A percentile compares a stretch with the other conserved stretches of the same genome.
phyloP scores from a whole-genome alignment of 805 yeast species.

The Grigorovia jiainica region DNA sequence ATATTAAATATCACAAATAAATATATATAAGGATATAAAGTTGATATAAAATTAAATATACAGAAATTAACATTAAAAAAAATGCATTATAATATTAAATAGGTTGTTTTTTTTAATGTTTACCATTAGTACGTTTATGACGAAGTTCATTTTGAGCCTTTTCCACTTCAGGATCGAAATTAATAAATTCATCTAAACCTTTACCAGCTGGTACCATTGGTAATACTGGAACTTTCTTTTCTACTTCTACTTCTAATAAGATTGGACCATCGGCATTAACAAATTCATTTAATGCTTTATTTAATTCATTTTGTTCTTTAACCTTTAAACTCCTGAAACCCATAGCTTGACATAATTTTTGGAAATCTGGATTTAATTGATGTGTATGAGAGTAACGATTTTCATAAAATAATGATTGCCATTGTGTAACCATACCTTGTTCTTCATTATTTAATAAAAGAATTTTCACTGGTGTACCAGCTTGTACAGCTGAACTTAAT shows the following conservation, averaged over 20 bases:
- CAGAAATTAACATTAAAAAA: background rate
- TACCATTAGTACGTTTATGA: conserved; percentile 63
- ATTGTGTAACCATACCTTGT: conserved; percentile 99
- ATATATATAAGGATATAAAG: background rate
- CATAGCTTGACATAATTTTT: conserved; percentile 91
- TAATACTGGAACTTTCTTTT: conserved; percentile 84
- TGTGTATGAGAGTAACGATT: conserved; percentile 96
- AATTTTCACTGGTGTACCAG: conserved; percentile 80
- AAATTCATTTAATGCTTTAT: conserved; percentile 52
- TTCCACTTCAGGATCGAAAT: conserved; percentile 77
- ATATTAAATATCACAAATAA: background rate
- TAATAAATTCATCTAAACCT: conserved; percentile 86
- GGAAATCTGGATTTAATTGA: conserved; percentile 88
- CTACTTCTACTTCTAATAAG: conserved; percentile 82
- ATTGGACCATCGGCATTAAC: conserved; percentile 76
- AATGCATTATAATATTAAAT: too few relatives aligned
- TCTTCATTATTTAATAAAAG: conserved; percentile 92
- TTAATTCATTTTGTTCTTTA: conserved; percentile 55
- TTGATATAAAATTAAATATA: background rate
- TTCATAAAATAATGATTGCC: conserved; percentile 97
- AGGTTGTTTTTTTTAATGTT: conserved; percentile 36
- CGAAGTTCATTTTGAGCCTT: conserved; percentile 59
- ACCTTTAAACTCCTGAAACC: conserved; percentile 77
- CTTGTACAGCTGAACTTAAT: conserved; percentile 90
- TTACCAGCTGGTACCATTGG: conserved; percentile 98